phyloP scores from a whole-genome alignment of 2,329 filamentous ascomycete genomes.

The Pseudogymnoascus sp. region DNA sequence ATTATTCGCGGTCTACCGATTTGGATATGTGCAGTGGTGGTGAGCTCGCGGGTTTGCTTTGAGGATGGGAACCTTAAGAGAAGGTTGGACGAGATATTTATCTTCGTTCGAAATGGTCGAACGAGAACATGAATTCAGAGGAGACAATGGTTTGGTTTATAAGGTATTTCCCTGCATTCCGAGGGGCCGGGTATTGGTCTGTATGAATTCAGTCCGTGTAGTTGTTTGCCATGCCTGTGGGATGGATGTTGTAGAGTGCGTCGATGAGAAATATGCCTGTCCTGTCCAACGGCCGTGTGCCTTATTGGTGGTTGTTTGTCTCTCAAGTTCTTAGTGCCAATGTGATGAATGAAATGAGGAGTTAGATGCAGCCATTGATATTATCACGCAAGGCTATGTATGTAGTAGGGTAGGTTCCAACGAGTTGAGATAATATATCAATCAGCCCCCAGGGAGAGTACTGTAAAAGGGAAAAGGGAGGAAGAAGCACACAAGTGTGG shows the following conservation, averaged over 20 bases:
- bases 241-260: conserved; percentile 20
- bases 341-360: conserved; percentile 5
- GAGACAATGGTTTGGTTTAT: conserved; percentile 22
- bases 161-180: conserved; percentile 26
- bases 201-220: conserved; percentile 23
- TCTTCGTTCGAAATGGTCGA: background rate
- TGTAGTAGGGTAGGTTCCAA: background rate
- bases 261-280: conserved; percentile 4
- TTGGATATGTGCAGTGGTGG: background rate
- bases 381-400: conserved; percentile 7
- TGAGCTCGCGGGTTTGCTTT: background rate
- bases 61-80: background rate
- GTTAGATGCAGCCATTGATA: conserved; percentile 10
- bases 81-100: background rate
- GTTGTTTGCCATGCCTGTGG: conserved; percentile 26
- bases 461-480: background rate
- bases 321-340: background rate
- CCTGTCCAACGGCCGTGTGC: background rate
- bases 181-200: conserved; percentile 22
- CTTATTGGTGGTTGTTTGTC: conserved; percentile 9
- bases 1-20: background rate
- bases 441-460: background rate
- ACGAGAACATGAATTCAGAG: background rate
- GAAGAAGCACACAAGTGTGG: background rate
- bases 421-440: conserved; percentile 6